Percentiles rank a stretch among this genome's conserved stretches.
phyloP scores from a whole-genome alignment of 2,329 filamentous ascomycete genomes.

The Aspergillus sergii region DNA sequence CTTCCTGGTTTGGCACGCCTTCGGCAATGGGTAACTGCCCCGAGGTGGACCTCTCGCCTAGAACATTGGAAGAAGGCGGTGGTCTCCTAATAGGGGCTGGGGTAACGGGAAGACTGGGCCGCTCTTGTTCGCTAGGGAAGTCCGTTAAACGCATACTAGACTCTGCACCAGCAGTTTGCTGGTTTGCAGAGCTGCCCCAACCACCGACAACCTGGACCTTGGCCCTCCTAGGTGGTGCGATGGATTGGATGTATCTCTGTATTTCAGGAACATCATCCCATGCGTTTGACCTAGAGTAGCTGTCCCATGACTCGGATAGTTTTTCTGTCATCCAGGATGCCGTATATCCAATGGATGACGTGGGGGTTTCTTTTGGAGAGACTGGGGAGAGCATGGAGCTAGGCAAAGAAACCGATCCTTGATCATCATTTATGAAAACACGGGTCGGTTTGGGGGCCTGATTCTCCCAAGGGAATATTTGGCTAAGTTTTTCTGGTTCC shows the following conservation, averaged over 20 bases:
- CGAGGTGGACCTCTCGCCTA: conserved; percentile 48
- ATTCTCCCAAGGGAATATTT: conserved; percentile 90
- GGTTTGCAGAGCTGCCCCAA: conserved; percentile 8
- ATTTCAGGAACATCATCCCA: conserved; percentile 95
- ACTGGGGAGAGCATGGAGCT: conserved; percentile 9
- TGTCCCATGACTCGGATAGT: conserved; percentile 66
- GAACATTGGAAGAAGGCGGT: conserved; percentile 42
- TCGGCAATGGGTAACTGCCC: conserved; percentile 70
- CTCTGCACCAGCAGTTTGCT: background rate
- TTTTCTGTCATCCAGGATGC: conserved; percentile 19
- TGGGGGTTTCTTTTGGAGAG: conserved; percentile 17
- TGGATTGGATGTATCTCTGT: conserved; percentile 77
- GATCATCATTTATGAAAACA: conserved; percentile 45
- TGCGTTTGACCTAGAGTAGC: conserved; percentile 77
- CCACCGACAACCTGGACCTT: conserved; percentile 46
- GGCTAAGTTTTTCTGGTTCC: conserved; percentile 61
- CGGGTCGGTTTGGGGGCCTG: conserved; percentile 62
- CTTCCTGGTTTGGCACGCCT: conserved; percentile 82
- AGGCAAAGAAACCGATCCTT: conserved; percentile 6
- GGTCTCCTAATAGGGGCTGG: conserved; percentile 75
- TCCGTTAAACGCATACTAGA: conserved; percentile 75
- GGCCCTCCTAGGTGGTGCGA: conserved; percentile 65
- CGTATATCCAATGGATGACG: conserved; percentile 15
- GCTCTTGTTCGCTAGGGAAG: conserved; percentile 79
- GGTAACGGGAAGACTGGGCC: conserved; percentile 87